phyloP scores from a whole-genome alignment of 805 yeast species.

The Metschnikowia continentalis region DNA sequence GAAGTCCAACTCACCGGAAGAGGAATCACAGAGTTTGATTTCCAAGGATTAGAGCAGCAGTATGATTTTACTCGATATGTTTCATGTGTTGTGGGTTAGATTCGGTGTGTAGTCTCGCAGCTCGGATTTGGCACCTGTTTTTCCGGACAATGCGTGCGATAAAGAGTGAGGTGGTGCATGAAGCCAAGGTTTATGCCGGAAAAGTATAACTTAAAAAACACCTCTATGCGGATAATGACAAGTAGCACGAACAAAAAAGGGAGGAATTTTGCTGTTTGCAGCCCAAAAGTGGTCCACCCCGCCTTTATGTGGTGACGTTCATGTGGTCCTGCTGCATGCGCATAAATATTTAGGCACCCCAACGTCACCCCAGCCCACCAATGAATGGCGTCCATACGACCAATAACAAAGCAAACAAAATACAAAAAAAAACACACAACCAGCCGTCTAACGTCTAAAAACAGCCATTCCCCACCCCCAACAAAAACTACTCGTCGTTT shows the following conservation, averaged over 20 bases:
- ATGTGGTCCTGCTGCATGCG: too few species aligned
- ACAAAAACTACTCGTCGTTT: neutral
- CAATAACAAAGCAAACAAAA: too few species aligned
- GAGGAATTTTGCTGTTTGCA: too few species aligned
- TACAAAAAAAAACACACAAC: too few species aligned
- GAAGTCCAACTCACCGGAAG: conserved; percentile 11
- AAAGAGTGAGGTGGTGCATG: neutral
- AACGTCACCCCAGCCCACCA: too few species aligned
- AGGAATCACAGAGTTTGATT: conserved; percentile 18
- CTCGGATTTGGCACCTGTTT: neutral
- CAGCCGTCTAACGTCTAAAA: too few species aligned
- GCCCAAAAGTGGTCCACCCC: too few species aligned
- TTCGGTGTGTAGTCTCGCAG: neutral
- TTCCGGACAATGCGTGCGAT: conserved; percentile 1
- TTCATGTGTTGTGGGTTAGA: neutral
- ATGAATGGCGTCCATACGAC: too few species aligned
- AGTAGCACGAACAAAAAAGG: neutral
- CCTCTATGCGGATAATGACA: neutral
- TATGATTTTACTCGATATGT: neutral
- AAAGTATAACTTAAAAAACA: neutral
- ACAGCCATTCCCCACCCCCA: neutral
- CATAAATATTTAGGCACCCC: too few species aligned
- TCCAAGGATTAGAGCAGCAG: neutral
- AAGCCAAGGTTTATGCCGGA: neutral
- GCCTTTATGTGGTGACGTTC: too few species aligned